Evolutionary conservation across 2,329 filamentous ascomycete genomes (phyloP).

Genomic region (Epichloe gansuensis): DNA sequence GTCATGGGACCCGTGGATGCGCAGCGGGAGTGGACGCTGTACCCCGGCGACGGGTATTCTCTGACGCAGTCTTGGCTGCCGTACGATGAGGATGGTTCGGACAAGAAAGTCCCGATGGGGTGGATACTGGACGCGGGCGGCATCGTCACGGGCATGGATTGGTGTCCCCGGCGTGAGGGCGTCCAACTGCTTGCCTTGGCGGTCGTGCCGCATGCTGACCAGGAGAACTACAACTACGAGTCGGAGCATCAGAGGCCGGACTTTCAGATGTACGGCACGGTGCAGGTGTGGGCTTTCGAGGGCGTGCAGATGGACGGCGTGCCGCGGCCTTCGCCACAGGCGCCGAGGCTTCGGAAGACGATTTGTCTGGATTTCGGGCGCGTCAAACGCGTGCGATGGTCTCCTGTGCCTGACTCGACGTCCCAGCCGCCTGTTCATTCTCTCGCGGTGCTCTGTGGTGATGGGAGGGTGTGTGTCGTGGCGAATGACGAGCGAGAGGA

Average conservation of each 20-base stretch:
- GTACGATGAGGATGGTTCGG: slow-evolving; percentile 13
- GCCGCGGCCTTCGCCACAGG: slow-evolving; percentile 20
- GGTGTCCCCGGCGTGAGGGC: slow-evolving; percentile 30
- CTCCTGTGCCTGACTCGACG: neutral
- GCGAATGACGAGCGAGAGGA: slow-evolving; percentile 18
- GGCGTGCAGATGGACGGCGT: slow-evolving; percentile 20
- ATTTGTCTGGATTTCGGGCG: slow-evolving; percentile 40
- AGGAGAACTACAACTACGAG: slow-evolving; percentile 30
- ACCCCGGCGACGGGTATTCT: slow-evolving; percentile 14
- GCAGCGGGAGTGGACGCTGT: slow-evolving; percentile 20
- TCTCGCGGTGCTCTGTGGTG: slow-evolving; percentile 37
- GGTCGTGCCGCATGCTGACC: slow-evolving; percentile 37
- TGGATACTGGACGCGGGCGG: slow-evolving; percentile 45
- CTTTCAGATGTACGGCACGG: slow-evolving; percentile 30
- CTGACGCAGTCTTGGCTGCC: slow-evolving; percentile 20
- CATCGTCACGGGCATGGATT: slow-evolving; percentile 39
- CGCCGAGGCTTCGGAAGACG: slow-evolving; percentile 29
- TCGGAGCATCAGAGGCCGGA: slow-evolving; percentile 23
- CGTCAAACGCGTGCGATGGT: slow-evolving; percentile 38
- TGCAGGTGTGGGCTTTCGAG: slow-evolving; percentile 42
- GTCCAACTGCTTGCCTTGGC: slow-evolving; percentile 40
- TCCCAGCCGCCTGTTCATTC: slow-evolving; percentile 33
- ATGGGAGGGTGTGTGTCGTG: slow-evolving; percentile 38
- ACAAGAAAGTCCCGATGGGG: slow-evolving; percentile 23
- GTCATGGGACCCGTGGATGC: slow-evolving; percentile 20